Evolutionary conservation across 768 basidiomycete genomes (phyloP).

Genomic region (Russula sp.): DNA sequence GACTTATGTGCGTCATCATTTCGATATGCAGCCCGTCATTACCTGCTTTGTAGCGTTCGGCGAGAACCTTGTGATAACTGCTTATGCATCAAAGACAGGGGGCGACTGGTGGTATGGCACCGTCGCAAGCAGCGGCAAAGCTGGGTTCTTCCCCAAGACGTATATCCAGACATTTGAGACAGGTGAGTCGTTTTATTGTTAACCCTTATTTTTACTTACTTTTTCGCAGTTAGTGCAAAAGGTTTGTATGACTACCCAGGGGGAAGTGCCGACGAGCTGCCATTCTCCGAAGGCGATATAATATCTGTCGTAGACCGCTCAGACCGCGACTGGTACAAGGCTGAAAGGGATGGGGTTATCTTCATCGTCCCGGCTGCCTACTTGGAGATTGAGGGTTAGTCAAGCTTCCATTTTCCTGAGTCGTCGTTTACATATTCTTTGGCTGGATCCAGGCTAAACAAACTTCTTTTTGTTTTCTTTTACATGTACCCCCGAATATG

Average conservation of each 20-base stretch:
- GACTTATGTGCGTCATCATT: slow-evolving; percentile 67
- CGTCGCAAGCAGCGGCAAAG: slow-evolving; percentile 56
- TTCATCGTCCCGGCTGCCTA: slow-evolving; percentile 93
- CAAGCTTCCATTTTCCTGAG: slow-evolving; percentile 50
- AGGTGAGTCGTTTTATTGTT: slow-evolving; percentile 46
- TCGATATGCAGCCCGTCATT: slow-evolving; percentile 16
- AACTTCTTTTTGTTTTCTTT: slow-evolving; percentile 51
- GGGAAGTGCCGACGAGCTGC: slow-evolving; percentile 72
- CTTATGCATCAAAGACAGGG: slow-evolving; percentile 80
- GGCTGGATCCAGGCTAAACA: slow-evolving; percentile 73
- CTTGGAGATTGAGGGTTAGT: slow-evolving; percentile 93
- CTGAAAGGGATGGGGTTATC: slow-evolving; percentile 79
- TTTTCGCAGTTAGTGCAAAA: slow-evolving; percentile 56
- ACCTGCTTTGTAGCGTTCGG: slow-evolving; percentile 56
- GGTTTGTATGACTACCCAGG: slow-evolving; percentile 79
- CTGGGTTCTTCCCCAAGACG: slow-evolving; percentile 87
- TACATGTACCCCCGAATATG: slow-evolving; percentile 32
- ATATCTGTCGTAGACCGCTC: slow-evolving; percentile 76
- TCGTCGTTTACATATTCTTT: slow-evolving; percentile 55
- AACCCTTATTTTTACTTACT: slow-evolving; percentile 17
- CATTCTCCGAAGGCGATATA: slow-evolving; percentile 77
- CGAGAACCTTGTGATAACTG: slow-evolving; percentile 72
- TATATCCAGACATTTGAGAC: slow-evolving; percentile 74
- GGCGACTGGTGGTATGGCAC: slow-evolving; percentile 96
- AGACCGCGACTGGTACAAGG: slow-evolving; percentile 96